Conservation (phyloP, 2,329 filamentous ascomycete genomes). For the Lachnellula cervina region DNA sequence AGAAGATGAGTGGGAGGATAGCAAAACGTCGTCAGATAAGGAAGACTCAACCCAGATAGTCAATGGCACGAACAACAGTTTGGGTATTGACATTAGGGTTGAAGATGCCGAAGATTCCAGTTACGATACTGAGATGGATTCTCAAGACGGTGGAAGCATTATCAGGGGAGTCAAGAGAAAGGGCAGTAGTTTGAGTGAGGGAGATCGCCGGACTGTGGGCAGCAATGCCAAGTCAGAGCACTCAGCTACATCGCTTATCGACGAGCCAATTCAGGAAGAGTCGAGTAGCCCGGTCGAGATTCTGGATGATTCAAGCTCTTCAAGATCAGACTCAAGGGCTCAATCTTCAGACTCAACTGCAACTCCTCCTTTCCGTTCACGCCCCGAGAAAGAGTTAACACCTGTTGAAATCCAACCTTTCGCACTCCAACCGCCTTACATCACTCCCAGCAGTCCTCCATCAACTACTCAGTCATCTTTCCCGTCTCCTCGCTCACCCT, state of each 20-base stretch:
- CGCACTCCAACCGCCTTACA: conserved; percentile 39
- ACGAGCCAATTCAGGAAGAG: conserved; percentile 48
- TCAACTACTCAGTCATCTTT: conserved; percentile 49
- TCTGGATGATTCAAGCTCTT: conserved; percentile 35
- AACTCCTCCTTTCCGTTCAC: conserved; percentile 28
- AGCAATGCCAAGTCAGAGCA: conserved; percentile 41
- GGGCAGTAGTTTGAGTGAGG: conserved; percentile 43
- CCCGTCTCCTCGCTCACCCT: conserved; percentile 63
- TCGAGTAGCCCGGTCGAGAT: conserved; percentile 35
- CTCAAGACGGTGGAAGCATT: conserved; percentile 24
- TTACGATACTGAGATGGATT: conserved; percentile 34
- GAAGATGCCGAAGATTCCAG: conserved; percentile 39
- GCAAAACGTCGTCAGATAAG: conserved; percentile 30
- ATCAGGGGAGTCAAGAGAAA: conserved; percentile 37
- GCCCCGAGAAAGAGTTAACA: conserved; percentile 38
- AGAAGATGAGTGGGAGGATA: conserved; percentile 42
- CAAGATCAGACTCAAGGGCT: conserved; percentile 30
- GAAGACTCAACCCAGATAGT: conserved; percentile 31
- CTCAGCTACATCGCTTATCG: conserved; percentile 47
- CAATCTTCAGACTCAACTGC: conserved; percentile 32
- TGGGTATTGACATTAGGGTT: conserved; percentile 41
- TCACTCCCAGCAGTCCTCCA: conserved; percentile 57
- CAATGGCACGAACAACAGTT: conserved; percentile 32
- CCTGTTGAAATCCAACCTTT: conserved; percentile 46
- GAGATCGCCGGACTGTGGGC: conserved; percentile 33